A percentile compares a stretch with the other conserved stretches of the same genome.
Conservation (phyloP, 2,329 filamentous ascomycete genomes). For the Emericellopsis atlantica region DNA sequence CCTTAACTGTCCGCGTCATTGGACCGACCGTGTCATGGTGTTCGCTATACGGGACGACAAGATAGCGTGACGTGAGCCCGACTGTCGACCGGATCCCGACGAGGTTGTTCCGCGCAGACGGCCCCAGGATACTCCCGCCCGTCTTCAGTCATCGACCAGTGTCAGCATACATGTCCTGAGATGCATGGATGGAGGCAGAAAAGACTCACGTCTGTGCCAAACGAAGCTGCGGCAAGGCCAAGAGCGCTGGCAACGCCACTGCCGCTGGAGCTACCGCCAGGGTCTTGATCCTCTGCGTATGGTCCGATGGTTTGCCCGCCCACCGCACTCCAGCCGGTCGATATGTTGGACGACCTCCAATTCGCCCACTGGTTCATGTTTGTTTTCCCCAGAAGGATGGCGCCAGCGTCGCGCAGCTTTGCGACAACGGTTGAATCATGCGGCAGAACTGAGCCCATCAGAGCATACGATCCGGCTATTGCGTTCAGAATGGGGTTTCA, state of each 20-base stretch:
- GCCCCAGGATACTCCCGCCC: slow-evolving; percentile 54
- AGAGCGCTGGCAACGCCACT: slow-evolving; percentile 46
- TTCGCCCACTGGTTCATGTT: slow-evolving; percentile 54
- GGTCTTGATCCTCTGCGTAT: slow-evolving; percentile 48
- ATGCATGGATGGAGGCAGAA: too few relatives aligned
- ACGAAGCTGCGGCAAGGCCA: slow-evolving; percentile 42
- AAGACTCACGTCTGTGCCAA: slow-evolving; percentile 38
- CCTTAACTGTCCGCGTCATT: slow-evolving; percentile 54
- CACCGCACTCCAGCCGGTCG: slow-evolving; percentile 50
- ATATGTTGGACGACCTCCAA: slow-evolving; percentile 41
- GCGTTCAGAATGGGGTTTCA: background rate
- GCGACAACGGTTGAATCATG: slow-evolving; percentile 42
- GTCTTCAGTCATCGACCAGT: slow-evolving; percentile 4
- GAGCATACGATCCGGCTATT: slow-evolving; percentile 39
- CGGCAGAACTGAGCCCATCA: slow-evolving; percentile 41
- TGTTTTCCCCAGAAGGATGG: slow-evolving; percentile 50
- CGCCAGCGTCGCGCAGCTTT: slow-evolving; percentile 46
- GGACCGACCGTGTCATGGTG: slow-evolving; percentile 59
- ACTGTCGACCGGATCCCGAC: slow-evolving; percentile 70
- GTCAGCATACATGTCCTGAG: too few relatives aligned
- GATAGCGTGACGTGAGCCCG: slow-evolving; percentile 54
- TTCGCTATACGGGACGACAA: slow-evolving; percentile 51
- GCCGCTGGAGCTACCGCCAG: slow-evolving; percentile 47
- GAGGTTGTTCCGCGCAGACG: slow-evolving; percentile 53
- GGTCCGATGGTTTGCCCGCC: slow-evolving; percentile 49